Conservation (phyloP, 345 rosid genomes). For the Stellera chamaejasme region DNA sequence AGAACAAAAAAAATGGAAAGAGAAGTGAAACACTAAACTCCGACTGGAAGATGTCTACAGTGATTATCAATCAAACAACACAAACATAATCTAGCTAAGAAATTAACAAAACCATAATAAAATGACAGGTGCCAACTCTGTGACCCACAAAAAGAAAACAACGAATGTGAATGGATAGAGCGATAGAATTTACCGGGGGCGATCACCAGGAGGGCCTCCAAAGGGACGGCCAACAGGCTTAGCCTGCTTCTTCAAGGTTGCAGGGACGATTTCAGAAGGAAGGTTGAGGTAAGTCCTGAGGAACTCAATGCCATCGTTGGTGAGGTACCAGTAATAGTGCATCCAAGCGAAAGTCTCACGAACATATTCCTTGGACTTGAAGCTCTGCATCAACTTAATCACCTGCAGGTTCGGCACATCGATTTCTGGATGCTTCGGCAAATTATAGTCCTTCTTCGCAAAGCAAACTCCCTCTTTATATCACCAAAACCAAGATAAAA, state of each 20-base stretch:
- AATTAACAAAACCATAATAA: neutral
- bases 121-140: too few species aligned
- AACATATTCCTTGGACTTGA: too few species aligned
- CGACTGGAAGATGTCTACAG: neutral
- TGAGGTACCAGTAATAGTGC: too few species aligned
- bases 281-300: too few species aligned
- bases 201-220: constrained; percentile 83
- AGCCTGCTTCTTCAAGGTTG: constrained; percentile 37
- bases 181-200: constrained; percentile 58
- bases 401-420: constrained; percentile 87
- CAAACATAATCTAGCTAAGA: neutral
- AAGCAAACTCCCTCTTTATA: constrained; percentile 74
- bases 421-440: constrained; percentile 71
- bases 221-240: constrained; percentile 73
- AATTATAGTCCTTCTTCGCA: constrained; percentile 84
- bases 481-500: neutral
- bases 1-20: too few species aligned
- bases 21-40: neutral
- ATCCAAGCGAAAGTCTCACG: too few species aligned
- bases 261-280: too few species aligned
- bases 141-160: neutral
- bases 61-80: neutral
- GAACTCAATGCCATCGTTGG: too few species aligned
- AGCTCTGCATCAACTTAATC: constrained; percentile 20
- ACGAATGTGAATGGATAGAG: neutral